phyloP scores from a whole-genome alignment of 148 eudicot genomes.

The Dysphania ambrosioides region DNA sequence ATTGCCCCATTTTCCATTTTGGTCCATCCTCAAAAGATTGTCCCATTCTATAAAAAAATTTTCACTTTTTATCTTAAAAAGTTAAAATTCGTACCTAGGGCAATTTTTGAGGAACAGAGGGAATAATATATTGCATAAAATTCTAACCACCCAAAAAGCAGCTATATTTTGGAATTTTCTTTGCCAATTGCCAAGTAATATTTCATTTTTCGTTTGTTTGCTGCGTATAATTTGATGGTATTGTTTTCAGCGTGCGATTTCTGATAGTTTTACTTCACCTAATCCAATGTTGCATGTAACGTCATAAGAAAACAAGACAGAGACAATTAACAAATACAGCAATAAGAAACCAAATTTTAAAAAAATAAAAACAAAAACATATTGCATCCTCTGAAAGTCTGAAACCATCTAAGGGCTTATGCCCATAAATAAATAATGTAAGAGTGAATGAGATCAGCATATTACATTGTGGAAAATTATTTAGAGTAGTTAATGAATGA shows the following conservation, averaged over 20 bases:
- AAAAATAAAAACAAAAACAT: not conserved
- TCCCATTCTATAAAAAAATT: too few relatives aligned
- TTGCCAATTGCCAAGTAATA: too few relatives aligned
- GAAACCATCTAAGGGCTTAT: too few relatives aligned
- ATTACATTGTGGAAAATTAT: not conserved
- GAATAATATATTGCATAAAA: not conserved
- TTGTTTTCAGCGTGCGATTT: slow-evolving; percentile 9
- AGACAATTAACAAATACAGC: not conserved
- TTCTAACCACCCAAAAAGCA: not conserved
- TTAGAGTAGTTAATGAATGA: not conserved
- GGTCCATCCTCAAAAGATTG: too few relatives aligned
- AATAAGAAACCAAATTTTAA: not conserved
- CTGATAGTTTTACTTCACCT: not conserved
- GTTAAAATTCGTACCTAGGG: too few relatives aligned
- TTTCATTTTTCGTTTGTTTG: too few relatives aligned
- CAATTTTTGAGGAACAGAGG: too few relatives aligned
- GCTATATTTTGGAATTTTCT: not conserved
- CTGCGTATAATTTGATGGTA: too few relatives aligned
- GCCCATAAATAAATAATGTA: not conserved
- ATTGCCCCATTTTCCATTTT: too few relatives aligned
- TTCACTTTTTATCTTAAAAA: too few relatives aligned
- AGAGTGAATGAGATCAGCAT: not conserved
- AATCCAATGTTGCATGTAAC: not conserved
- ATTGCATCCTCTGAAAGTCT: not conserved
- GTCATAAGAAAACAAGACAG: not conserved